phyloP scores from a whole-genome alignment of 192 early-diverging fungal species.

The Fimicolochytrium jonesii region DNA sequence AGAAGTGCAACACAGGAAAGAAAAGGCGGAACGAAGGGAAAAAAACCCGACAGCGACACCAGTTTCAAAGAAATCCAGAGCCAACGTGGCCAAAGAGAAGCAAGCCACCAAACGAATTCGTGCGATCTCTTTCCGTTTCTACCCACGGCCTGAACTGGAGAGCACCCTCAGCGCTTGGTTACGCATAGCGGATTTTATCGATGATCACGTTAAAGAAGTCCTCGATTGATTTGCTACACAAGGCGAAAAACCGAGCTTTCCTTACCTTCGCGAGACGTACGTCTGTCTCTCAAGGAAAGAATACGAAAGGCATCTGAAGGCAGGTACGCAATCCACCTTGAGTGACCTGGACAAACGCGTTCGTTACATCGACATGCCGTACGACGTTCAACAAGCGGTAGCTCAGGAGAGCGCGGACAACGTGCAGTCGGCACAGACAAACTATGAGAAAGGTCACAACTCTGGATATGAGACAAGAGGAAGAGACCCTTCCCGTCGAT shows the following conservation, averaged over 20 bases:
- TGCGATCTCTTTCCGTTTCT: neutral
- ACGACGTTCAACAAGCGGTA: constrained; percentile 6
- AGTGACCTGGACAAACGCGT: neutral
- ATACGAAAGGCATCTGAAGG: constrained; percentile 1
- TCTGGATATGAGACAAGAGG: constrained; percentile 1
- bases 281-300: neutral
- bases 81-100: neutral
- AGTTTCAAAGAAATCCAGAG: neutral
- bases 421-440: neutral
- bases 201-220: constrained; percentile 6
- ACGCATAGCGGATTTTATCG: neutral
- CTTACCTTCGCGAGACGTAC: neutral
- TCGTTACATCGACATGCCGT: neutral
- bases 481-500: neutral
- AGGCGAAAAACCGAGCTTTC: constrained; percentile 1
- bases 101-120: neutral
- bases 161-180: neutral
- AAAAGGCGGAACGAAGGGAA: neutral
- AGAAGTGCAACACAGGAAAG: neutral
- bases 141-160: neutral
- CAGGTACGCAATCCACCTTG: neutral
- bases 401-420: constrained; percentile 1
- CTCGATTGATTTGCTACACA: neutral
- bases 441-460: constrained; percentile 11
- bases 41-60: neutral